Base-by-base conservation (phyloP, 2,329 filamentous ascomycete genomes). In the Keithomyces neogunnii region DNA sequence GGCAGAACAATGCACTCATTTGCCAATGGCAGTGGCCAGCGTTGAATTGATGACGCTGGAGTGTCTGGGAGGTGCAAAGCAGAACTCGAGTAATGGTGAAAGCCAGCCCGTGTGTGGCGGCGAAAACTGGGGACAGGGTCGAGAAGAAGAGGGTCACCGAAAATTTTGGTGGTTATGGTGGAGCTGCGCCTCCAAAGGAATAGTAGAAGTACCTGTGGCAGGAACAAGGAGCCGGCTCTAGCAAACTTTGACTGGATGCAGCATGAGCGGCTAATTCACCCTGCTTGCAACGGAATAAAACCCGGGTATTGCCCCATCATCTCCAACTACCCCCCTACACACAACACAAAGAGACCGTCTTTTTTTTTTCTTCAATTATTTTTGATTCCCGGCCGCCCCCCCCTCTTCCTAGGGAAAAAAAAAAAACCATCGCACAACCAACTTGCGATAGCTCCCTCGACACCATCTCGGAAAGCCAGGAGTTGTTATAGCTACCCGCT, bases 281-380 rank as follows among this genome's bases (percentile, higher is more conserved):
- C 38, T 43, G 47, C 30, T 28, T 29, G 38, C 29, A 38, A 26
- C 38, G 28, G 43, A 50, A 49, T 30, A 52, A 52, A 49, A 52
- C 35, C 46, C 38, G 40, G 43, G n/a, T 19, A 19, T 35, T 36
- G 35, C 51, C 47, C 51, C 51, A 19, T 49, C 51, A 35, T 6
- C 29, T 32, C 32, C 4, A 29, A 11, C 8, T 3, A 7, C 26
- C 10, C 42, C n/a, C 30, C 9, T 31, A 32, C 45, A 52, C 50
- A 52, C 50, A 40, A 50, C 31, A 44, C 42, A 45, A 42, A 35
- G 10, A 30, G 19, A 30, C 13, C 45, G 33, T 35, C 33, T 35
- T 6, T 35, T 35, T 35, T 35, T 11, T 35, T 6, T 35, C 11
- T 6, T 11, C 33, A 6, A 35, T 6, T 35, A 6, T 35, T 6